Evolutionary conservation across 2,329 filamentous ascomycete genomes (phyloP).

Genomic region (Xylaria sp.): DNA sequence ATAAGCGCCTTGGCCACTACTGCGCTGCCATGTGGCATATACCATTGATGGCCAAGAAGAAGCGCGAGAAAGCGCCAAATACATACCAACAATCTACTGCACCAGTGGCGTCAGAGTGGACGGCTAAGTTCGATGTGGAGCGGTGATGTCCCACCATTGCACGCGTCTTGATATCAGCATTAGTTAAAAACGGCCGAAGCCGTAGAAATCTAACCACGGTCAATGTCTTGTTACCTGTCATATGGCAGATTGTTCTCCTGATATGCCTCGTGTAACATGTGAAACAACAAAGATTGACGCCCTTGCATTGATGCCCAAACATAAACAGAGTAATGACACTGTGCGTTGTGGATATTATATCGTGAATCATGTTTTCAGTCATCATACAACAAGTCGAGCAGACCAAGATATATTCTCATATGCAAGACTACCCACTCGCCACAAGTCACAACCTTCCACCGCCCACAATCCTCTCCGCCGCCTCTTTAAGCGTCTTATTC

Average conservation of each 20-base stretch:
- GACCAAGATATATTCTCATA: not conserved
- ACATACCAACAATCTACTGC: not conserved
- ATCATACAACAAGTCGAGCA: too few species aligned
- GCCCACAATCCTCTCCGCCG: conserved; percentile 13
- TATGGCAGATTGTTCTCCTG: not conserved
- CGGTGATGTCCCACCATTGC: not conserved
- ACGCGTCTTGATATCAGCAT: not conserved
- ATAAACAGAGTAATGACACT: not conserved
- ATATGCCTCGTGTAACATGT: not conserved
- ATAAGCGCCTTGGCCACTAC: not conserved
- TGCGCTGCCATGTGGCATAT: not conserved
- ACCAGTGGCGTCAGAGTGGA: not conserved
- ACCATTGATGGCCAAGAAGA: not conserved
- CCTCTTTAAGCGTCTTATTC: conserved; percentile 7
- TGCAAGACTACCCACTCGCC: not conserved
- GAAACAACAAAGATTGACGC: not conserved
- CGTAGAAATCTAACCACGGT: not conserved
- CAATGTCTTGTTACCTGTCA: not conserved
- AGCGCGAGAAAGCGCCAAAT: not conserved
- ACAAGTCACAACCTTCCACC: conserved; percentile 11
- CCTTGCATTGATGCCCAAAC: not conserved
- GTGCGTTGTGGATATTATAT: not conserved
- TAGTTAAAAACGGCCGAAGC: not conserved
- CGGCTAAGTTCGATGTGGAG: not conserved
- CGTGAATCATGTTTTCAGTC: not conserved